These are phyloP conservation scores for Peronospora tabacina DNA, from an alignment of 352 stramenopile species.

Conservation along the genomic window DNA sequence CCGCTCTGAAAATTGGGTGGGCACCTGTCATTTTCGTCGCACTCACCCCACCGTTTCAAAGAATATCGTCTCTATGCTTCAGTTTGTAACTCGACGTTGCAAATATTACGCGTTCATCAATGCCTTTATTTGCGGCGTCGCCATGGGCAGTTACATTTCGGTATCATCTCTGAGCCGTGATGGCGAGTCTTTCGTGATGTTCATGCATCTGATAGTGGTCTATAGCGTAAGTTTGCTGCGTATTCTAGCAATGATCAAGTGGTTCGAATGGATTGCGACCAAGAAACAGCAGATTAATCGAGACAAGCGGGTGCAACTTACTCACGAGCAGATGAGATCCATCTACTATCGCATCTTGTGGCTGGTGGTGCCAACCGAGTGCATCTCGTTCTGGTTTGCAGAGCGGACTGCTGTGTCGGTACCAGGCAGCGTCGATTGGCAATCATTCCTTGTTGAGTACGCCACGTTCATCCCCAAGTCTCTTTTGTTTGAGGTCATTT, in stretches of 20 bases:
- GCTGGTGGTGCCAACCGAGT: constrained; percentile 66
- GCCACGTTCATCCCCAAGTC: constrained; percentile 74
- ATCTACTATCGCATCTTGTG: constrained; percentile 62
- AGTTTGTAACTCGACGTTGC: constrained; percentile 37
- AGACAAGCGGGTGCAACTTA: constrained; percentile 46
- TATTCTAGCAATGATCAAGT: constrained; percentile 52
- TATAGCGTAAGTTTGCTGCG: constrained; percentile 46
- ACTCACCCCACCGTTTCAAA: not conserved
- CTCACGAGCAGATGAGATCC: constrained; percentile 23
- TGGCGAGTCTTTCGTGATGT: constrained; percentile 1
- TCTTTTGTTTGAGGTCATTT: constrained; percentile 73
- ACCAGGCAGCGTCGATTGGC: constrained; percentile 8
- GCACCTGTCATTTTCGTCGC: constrained; percentile 21
- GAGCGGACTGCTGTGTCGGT: constrained; percentile 11
- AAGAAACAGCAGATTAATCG: constrained; percentile 61
- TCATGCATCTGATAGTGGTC: constrained; percentile 14
- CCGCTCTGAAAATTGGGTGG: constrained; percentile 4
- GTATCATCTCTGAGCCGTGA: constrained; percentile 3
- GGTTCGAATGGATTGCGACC: constrained; percentile 79
- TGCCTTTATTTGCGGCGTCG: constrained; percentile 65
- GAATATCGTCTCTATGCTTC: constrained; percentile 7
- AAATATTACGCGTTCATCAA: constrained; percentile 84
- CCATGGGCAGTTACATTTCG: constrained; percentile 25
- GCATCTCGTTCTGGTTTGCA: constrained; percentile 48
- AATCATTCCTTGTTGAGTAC: constrained; percentile 37